A percentile compares a stretch with the other conserved stretches of the same genome.
Evolutionary conservation across 352 stramenopile species (phyloP).

Genomic region (Phytophthora boehmeriae): DNA sequence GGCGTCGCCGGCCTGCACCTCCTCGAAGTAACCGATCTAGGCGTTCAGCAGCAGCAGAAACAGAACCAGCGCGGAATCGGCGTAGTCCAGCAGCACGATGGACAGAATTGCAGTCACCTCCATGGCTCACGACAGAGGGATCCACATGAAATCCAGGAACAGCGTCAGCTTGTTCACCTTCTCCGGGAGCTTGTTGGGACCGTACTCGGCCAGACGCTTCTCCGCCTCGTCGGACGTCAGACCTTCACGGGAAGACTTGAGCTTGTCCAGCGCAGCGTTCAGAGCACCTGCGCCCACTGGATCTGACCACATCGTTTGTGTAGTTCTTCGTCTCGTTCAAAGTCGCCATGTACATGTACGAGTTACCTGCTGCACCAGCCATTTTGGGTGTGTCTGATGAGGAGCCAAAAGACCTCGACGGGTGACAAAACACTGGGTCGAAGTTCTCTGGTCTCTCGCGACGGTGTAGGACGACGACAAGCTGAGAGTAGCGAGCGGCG

Average conservation of each 20-base stretch:
- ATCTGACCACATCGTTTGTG: conserved; percentile 76
- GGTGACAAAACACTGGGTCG: conserved; percentile 3
- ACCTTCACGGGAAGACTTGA: conserved; percentile 72
- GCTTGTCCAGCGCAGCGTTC: conserved; percentile 83
- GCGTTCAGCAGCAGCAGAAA: conserved; percentile 77
- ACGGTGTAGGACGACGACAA: conserved; percentile 17
- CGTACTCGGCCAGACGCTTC: conserved; percentile 74
- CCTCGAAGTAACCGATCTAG: conserved; percentile 81
- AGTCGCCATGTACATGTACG: conserved; percentile 81
- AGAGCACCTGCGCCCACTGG: conserved; percentile 32
- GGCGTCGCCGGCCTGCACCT: conserved; percentile 87
- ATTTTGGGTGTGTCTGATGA: conserved; percentile 46
- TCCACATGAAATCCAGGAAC: conserved; percentile 85
- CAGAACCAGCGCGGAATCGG: conserved; percentile 74
- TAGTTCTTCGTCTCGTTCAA: conserved; percentile 83
- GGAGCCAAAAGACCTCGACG: conserved; percentile 24
- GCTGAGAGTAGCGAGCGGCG: conserved; percentile 19
- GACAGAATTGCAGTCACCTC: conserved; percentile 71
- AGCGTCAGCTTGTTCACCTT: conserved; percentile 81
- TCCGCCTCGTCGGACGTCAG: conserved; percentile 78
- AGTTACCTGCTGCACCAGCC: conserved; percentile 54
- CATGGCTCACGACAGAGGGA: conserved; percentile 86
- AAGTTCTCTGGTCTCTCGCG: conserved; percentile 33
- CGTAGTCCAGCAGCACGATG: conserved; percentile 81
- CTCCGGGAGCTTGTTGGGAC: conserved; percentile 83